A percentile compares a stretch with the other conserved stretches of the same genome.
Evolutionary conservation across 305 asterid genomes (phyloP).

Genomic region (Plantago coronopus): DNA sequence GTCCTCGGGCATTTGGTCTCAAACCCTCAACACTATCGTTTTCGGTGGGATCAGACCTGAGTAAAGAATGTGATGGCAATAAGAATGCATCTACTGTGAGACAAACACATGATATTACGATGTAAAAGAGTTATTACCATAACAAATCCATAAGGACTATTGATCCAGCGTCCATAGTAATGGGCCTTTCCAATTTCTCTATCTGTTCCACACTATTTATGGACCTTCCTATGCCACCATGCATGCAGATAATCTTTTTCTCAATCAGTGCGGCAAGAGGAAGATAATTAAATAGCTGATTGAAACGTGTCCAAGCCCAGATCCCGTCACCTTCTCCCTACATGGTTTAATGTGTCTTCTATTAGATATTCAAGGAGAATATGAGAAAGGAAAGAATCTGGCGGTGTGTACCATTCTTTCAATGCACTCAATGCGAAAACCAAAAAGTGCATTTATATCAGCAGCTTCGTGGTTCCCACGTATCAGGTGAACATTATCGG

Average conservation of each 20-base stretch:
- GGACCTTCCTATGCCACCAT: constrained; percentile 99
- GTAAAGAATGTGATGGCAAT: constrained; percentile 22
- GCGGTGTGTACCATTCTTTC: constrained; percentile 82
- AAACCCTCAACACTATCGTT: constrained; percentile 91
- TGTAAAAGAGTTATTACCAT: constrained; percentile 54
- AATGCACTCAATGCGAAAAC: constrained; percentile 98
- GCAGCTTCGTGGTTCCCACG: constrained; percentile 99
- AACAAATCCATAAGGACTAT: constrained; percentile 91
- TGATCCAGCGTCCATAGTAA: constrained; percentile 99
- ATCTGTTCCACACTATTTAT: constrained; percentile 90
- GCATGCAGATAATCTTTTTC: constrained; percentile 99
- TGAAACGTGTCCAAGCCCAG: constrained; percentile 99
- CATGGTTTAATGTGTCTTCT: constrained; percentile 22
- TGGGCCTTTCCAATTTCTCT: constrained; percentile 97
- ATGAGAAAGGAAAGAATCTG: background rate
- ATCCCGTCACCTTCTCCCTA: constrained; percentile 99
- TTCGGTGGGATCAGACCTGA: constrained; percentile 99
- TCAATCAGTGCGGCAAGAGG: constrained; percentile 97
- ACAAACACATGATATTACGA: constrained; percentile 17
- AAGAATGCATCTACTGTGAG: constrained; percentile 20
- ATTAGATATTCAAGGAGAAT: constrained; percentile 20
- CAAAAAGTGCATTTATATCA: constrained; percentile 96
- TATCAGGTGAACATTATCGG: constrained; percentile 89
- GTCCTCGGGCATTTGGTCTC: constrained; percentile 99
- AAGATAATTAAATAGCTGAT: constrained; percentile 87